Evolutionary conservation across 345 rosid genomes (phyloP).

Genomic region (Linum usitatissimum): DNA sequence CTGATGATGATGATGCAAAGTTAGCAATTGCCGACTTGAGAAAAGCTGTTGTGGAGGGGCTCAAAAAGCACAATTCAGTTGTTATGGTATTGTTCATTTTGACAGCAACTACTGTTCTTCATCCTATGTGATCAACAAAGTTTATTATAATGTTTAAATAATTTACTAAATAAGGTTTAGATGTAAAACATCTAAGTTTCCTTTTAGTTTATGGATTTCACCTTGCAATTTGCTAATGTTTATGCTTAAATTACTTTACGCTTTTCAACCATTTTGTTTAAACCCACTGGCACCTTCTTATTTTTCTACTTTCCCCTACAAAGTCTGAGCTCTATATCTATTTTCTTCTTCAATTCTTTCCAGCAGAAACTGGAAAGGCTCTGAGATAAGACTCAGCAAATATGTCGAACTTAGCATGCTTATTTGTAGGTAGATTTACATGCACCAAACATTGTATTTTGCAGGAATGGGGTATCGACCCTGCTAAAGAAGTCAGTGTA

Average conservation of each 20-base stretch:
- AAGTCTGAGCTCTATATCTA: background rate
- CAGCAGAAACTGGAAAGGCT: background rate
- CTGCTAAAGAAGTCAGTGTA: conserved; percentile 36
- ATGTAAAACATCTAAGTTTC: background rate
- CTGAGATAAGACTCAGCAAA: background rate
- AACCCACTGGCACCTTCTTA: background rate
- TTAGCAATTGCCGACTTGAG: conserved; percentile 57
- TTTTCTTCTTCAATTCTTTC: background rate
- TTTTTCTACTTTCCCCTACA: background rate
- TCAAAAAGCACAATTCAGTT: conserved; percentile 68
- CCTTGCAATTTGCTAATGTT: background rate
- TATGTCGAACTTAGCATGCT: background rate
- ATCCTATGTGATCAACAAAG: background rate
- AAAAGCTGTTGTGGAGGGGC: conserved; percentile 56
- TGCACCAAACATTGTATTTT: conserved; percentile 9
- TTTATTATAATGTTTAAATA: no score
- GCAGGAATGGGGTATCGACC: conserved; percentile 82
- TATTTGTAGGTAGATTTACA: background rate
- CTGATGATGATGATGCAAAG: conserved; percentile 94
- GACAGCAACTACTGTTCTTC: background rate
- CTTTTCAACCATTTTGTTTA: background rate
- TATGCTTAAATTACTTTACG: background rate
- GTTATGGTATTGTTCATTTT: conserved; percentile 26
- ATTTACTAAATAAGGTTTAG: conserved; percentile 11
- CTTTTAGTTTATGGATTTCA: background rate